phyloP scores from a whole-genome alignment of 352 stramenopile species.

The Pythium dissimile region DNA sequence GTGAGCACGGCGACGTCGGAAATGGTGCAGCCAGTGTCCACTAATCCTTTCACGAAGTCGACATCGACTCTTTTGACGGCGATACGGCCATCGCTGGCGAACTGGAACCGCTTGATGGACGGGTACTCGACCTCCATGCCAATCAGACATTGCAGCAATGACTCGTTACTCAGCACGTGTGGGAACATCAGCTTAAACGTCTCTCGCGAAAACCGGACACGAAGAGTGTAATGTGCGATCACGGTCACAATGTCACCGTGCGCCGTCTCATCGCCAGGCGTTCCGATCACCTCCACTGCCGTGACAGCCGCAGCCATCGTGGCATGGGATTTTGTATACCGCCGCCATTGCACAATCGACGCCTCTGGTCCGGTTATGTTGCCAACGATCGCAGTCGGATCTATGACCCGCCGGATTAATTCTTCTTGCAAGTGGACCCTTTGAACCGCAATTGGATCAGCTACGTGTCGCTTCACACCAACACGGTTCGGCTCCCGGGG shows the following conservation, averaged over 20 bases:
- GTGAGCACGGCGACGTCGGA: constrained; percentile 15
- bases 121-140: constrained; percentile 16
- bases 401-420: constrained; percentile 17
- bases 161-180: constrained; percentile 19
- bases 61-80: constrained; percentile 10
- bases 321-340: constrained; percentile 20
- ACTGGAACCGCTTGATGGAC: constrained; percentile 14
- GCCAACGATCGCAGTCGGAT: constrained; percentile 10
- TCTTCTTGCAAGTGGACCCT: constrained; percentile 10
- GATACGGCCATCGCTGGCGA: constrained; percentile 16
- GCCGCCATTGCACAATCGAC: constrained; percentile 23
- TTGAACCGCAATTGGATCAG: background rate
- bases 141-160: constrained; percentile 21
- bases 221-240: constrained; percentile 1
- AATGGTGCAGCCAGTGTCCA: constrained; percentile 6
- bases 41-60: constrained; percentile 13
- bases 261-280: background rate
- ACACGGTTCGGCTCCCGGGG: background rate
- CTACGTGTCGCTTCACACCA: background rate
- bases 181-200: constrained; percentile 28
- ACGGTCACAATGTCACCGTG: constrained; percentile 2
- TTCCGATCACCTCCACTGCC: background rate
- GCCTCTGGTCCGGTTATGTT: constrained; percentile 15
- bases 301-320: constrained; percentile 7
- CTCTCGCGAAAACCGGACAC: constrained; percentile 15